Conservation (phyloP, 208 protist genomes). For the Acanthamoeba castellanii region DNA sequence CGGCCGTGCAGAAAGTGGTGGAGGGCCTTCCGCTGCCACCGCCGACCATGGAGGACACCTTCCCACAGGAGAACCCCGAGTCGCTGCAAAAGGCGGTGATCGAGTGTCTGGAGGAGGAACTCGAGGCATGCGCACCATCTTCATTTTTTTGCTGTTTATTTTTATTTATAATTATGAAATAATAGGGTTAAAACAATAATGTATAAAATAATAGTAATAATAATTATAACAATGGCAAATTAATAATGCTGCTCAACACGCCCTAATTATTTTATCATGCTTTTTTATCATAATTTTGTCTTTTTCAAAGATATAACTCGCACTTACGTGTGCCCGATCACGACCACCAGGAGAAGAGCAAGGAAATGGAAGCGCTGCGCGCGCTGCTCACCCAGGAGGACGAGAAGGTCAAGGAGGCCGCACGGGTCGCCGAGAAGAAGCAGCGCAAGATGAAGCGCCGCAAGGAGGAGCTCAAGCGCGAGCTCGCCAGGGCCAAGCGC, state of each 20-base stretch:
- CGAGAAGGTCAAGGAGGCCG: slow-evolving; percentile 5
- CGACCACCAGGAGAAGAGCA: background rate
- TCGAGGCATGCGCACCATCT: background rate
- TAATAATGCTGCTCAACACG: too few relatives aligned
- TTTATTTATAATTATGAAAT: too few relatives aligned
- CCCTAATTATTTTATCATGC: too few relatives aligned
- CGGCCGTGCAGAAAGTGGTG: background rate
- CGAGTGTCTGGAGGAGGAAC: slow-evolving; percentile 24
- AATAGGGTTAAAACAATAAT: too few relatives aligned
- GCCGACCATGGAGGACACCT: slow-evolving; percentile 28
- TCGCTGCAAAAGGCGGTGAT: slow-evolving; percentile 2
- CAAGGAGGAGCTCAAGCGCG: slow-evolving; percentile 52
- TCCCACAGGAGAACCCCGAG: slow-evolving; percentile 15
- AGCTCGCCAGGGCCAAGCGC: slow-evolving; percentile 21
- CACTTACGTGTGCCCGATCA: background rate
- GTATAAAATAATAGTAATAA: too few relatives aligned
- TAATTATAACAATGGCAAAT: too few relatives aligned
- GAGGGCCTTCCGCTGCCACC: slow-evolving; percentile 1
- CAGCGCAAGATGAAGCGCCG: slow-evolving; percentile 47
- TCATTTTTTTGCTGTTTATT: background rate
- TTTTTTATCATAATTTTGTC: too few relatives aligned
- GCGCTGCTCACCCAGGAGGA: slow-evolving; percentile 22
- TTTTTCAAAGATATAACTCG: too few relatives aligned
- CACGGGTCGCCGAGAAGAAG: background rate
- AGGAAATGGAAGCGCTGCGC: slow-evolving; percentile 10